These are phyloP conservation scores for Lupinus albus DNA, from an alignment of 306 rosid species.

Conservation along the genomic window DNA sequence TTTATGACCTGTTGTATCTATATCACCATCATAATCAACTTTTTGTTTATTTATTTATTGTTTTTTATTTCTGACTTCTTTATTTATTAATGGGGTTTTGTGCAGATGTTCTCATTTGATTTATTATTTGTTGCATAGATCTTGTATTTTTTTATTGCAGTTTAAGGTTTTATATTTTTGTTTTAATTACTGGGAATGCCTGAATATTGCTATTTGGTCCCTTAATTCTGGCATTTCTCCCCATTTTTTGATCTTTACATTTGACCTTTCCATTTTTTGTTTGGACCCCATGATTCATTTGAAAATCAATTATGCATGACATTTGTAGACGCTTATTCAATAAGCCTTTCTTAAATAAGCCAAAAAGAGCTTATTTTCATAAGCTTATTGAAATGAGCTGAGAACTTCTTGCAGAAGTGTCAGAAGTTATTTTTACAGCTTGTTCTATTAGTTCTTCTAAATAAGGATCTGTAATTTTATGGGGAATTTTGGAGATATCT, in stretches of 20 bases:
- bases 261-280: neutral
- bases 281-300: neutral
- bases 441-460: too few relatives aligned
- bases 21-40: too few relatives aligned
- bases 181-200: neutral
- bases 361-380: too few relatives aligned
- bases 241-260: neutral
- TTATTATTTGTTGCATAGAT: slow-evolving; percentile 38
- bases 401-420: too few relatives aligned
- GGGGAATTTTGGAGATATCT: too few relatives aligned
- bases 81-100: neutral
- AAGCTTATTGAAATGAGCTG: too few relatives aligned
- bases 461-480: too few relatives aligned
- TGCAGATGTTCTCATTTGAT: slow-evolving; percentile 18
- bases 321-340: neutral
- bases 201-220: neutral
- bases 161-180: neutral
- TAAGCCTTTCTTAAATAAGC: too few relatives aligned
- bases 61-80: neutral
- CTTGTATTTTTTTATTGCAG: slow-evolving; percentile 23
- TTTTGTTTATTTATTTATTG: too few relatives aligned
- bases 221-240: neutral
- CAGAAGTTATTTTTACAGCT: too few relatives aligned
- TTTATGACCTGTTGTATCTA: too few relatives aligned
- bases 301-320: neutral